Percentiles rank a stretch among this genome's conserved stretches.
These are phyloP conservation scores for Yamadazyma sp. DNA, from an alignment of 1,139 yeast species.

Conservation along the genomic window DNA sequence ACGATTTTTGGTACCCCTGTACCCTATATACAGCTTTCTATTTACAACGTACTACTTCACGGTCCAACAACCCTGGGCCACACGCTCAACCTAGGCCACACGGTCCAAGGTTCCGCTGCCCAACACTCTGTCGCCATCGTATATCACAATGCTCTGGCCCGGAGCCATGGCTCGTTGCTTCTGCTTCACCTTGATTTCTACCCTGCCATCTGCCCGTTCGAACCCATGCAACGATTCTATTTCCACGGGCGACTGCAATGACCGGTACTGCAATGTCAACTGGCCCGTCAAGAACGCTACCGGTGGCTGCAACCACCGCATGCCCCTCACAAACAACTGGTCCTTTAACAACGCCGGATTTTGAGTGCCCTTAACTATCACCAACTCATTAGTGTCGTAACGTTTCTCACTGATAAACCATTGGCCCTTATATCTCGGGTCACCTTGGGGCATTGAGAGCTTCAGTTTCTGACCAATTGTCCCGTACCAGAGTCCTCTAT, in stretches of 20 bases:
- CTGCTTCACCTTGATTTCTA: conserved; percentile 36
- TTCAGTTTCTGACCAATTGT: conserved; percentile 81
- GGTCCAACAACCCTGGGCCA: too few species aligned
- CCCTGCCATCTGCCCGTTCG: conserved; percentile 12
- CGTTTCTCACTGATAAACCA: conserved; percentile 87
- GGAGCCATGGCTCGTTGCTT: conserved; percentile 79
- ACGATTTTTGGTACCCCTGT: too few species aligned
- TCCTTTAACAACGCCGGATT: conserved; percentile 54
- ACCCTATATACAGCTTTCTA: too few species aligned
- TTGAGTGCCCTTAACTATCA: conserved; percentile 75
- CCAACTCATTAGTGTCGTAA: conserved; percentile 62
- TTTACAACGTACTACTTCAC: too few species aligned
- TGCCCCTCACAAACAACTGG: conserved; percentile 40
- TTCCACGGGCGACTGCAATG: conserved; percentile 59
- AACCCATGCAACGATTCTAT: conserved; percentile 16
- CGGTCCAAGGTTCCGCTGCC: conserved; percentile 63
- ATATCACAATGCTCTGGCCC: conserved; percentile 82
- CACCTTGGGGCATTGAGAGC: conserved; percentile 55
- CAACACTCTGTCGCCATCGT: conserved; percentile 62
- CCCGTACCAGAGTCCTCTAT: conserved; percentile 88
- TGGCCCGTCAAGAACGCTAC: conserved; percentile 13
- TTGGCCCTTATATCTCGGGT: conserved; percentile 65
- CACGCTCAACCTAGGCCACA: conserved; percentile 14
- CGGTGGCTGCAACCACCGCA: conserved; percentile 34
- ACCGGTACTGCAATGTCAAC: conserved; percentile 62